Evolutionary conservation across 495 filamentous ascomycete genomes (phyloP).

Genomic region (Neurospora sp.): DNA sequence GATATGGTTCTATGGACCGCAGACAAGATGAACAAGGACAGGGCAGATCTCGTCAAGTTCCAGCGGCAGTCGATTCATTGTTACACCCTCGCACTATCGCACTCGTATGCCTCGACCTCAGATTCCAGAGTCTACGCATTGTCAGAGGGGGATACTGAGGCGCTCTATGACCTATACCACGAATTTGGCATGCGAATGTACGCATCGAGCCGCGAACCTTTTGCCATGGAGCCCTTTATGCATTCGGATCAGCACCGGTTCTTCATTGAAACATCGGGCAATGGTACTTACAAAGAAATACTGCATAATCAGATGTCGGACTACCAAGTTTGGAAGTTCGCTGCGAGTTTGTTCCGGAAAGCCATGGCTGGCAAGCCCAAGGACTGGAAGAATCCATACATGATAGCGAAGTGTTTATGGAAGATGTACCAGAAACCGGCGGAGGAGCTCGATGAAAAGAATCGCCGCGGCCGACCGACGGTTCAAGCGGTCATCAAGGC

Average conservation of each 20-base stretch:
- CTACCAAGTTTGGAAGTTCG: constrained; percentile 81
- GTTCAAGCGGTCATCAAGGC: constrained; percentile 52
- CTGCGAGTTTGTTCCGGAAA: constrained; percentile 64
- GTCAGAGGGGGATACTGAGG: constrained; percentile 49
- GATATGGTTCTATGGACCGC: constrained; percentile 91
- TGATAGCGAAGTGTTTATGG: constrained; percentile 89
- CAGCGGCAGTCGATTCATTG: constrained; percentile 86
- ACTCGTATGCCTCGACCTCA: constrained; percentile 50
- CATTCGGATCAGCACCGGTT: constrained; percentile 66
- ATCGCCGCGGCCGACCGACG: constrained; percentile 28
- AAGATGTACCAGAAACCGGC: constrained; percentile 70
- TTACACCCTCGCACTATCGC: constrained; percentile 80
- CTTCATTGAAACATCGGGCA: constrained; percentile 54
- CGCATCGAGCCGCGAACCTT: constrained; percentile 79
- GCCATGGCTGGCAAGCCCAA: constrained; percentile 66
- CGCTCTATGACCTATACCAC: constrained; percentile 72
- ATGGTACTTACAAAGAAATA: constrained; percentile 63
- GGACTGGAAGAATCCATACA: constrained; percentile 84
- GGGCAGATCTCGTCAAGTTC: constrained; percentile 57
- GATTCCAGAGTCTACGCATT: constrained; percentile 32
- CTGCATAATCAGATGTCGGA: constrained; percentile 63
- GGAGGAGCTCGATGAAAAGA: constrained; percentile 40
- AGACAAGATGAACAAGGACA: constrained; percentile 87
- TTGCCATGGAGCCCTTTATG: constrained; percentile 77
- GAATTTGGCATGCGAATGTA: constrained; percentile 89